These are phyloP conservation scores for Mortierella hygrophila DNA, from an alignment of 192 early-diverging fungal species.

Conservation along the genomic window DNA sequence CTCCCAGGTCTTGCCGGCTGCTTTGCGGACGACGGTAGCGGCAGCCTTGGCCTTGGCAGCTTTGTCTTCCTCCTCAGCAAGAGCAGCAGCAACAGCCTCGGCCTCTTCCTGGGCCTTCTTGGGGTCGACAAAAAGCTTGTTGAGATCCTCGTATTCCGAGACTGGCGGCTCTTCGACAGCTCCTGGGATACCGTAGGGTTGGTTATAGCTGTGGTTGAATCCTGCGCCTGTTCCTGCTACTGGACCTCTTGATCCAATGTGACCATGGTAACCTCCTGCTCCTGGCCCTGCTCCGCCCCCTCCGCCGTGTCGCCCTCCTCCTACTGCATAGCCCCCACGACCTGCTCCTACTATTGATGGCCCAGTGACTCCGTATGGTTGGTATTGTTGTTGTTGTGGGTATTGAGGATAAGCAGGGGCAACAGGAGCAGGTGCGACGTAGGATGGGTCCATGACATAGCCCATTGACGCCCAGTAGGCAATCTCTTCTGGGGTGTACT, in stretches of 20 bases:
- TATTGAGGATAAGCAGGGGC: slow-evolving; percentile 22
- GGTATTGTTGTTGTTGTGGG: slow-evolving; percentile 24
- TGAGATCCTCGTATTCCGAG: slow-evolving; percentile 40
- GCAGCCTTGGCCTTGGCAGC: slow-evolving; percentile 65
- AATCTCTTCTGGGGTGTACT: slow-evolving; percentile 46
- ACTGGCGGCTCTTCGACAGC: not conserved
- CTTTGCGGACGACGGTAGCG: slow-evolving; percentile 79
- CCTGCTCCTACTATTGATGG: slow-evolving; percentile 28
- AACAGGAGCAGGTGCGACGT: not conserved
- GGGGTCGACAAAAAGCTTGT: slow-evolving; percentile 50
- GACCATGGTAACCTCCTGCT: slow-evolving; percentile 9
- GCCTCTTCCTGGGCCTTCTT: slow-evolving; percentile 51
- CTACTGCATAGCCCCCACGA: not conserved
- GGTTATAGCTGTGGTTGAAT: not conserved
- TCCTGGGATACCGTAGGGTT: not conserved
- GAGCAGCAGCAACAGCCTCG: slow-evolving; percentile 28
- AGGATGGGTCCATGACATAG: slow-evolving; percentile 41
- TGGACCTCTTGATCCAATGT: not conserved
- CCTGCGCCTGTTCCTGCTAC: not conserved
- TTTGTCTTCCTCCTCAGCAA: slow-evolving; percentile 35
- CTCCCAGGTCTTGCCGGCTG: slow-evolving; percentile 96
- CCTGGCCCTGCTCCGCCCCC: not conserved
- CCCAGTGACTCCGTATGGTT: not conserved
- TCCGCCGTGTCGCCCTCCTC: not conserved
- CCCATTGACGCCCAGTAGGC: slow-evolving; percentile 52